Evolutionary conservation across 768 basidiomycete genomes (phyloP).

Genomic region (Pleurotus ostreatus): DNA sequence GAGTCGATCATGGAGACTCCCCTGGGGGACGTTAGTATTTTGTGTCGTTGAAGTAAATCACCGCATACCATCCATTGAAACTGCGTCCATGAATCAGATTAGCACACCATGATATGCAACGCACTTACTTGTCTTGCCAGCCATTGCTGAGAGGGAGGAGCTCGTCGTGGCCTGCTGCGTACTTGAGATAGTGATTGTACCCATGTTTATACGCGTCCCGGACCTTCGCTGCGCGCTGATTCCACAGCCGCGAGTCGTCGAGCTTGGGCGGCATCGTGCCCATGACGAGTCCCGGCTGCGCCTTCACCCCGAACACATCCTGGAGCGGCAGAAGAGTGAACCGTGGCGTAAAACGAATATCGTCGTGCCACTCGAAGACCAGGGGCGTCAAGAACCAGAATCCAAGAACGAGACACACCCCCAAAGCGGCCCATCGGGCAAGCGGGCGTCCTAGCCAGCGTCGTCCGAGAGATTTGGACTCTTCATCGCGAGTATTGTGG

Average conservation of each 20-base stretch:
- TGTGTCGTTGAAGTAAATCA: neutral
- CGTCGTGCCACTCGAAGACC: neutral
- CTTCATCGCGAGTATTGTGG: slow-evolving; percentile 1
- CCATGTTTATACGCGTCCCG: slow-evolving; percentile 10
- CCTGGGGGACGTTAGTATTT: slow-evolving; percentile 23
- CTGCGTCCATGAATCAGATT: slow-evolving; percentile 8
- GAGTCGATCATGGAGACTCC: slow-evolving; percentile 68
- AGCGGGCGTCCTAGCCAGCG: slow-evolving; percentile 4
- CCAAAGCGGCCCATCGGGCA: slow-evolving; percentile 5
- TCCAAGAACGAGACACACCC: neutral
- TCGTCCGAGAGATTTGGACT: slow-evolving; percentile 1
- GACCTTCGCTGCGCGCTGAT: slow-evolving; percentile 37
- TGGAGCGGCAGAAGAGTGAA: neutral
- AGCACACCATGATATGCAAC: no score
- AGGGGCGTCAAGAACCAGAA: slow-evolving; percentile 1
- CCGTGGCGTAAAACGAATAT: neutral
- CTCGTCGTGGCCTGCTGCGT: slow-evolving; percentile 65
- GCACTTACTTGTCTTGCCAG: slow-evolving; percentile 2
- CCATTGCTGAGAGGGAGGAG: slow-evolving; percentile 43
- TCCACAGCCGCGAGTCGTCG: slow-evolving; percentile 33
- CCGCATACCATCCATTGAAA: slow-evolving; percentile 41
- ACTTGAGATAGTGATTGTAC: slow-evolving; percentile 34
- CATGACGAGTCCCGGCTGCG: neutral
- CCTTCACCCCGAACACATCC: neutral
- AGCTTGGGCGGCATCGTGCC: neutral